Percentiles rank a stretch among this genome's conserved stretches.
Conservation (phyloP, 176 grass and related monocot species). For the Pontederia paniculata region DNA sequence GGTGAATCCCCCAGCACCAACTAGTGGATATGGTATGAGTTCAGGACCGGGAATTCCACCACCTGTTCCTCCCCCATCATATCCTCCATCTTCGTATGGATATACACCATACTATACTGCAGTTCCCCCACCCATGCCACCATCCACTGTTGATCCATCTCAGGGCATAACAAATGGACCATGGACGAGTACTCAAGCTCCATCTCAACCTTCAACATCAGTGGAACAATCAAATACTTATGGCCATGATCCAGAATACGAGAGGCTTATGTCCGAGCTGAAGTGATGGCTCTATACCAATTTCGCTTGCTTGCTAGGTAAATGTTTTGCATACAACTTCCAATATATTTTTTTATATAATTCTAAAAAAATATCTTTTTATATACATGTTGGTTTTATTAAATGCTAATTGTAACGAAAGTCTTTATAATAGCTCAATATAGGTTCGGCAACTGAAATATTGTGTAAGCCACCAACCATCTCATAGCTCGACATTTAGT, state of each 20-base stretch:
- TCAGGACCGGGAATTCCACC: conserved; percentile 30
- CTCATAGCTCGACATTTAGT: too few species aligned
- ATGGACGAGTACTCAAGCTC: conserved; percentile 46
- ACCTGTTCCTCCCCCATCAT: conserved; percentile 30
- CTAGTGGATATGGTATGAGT: conserved; percentile 42
- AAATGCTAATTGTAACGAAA: too few species aligned
- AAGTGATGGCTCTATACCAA: conserved; percentile 40
- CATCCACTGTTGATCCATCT: conserved; percentile 43
- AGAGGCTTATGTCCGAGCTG: conserved; percentile 92
- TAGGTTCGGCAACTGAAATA: too few species aligned
- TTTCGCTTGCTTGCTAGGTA: conserved; percentile 15
- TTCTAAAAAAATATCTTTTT: too few species aligned
- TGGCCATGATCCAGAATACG: conserved; percentile 65
- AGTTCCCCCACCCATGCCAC: conserved; percentile 38
- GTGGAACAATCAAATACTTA: conserved; percentile 31
- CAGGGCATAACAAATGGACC: conserved; percentile 64
- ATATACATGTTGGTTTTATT: too few species aligned
- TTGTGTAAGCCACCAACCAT: too few species aligned
- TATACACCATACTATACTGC: conserved; percentile 60
- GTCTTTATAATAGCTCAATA: too few species aligned
- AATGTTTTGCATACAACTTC: not conserved
- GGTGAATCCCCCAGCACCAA: conserved; percentile 34
- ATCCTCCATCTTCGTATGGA: conserved; percentile 29
- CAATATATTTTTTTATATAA: not conserved
- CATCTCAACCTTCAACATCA: conserved; percentile 24